These are phyloP conservation scores for Dactylellina leptospora DNA, from an alignment of 2,329 filamentous ascomycete genomes.

Conservation along the genomic window DNA sequence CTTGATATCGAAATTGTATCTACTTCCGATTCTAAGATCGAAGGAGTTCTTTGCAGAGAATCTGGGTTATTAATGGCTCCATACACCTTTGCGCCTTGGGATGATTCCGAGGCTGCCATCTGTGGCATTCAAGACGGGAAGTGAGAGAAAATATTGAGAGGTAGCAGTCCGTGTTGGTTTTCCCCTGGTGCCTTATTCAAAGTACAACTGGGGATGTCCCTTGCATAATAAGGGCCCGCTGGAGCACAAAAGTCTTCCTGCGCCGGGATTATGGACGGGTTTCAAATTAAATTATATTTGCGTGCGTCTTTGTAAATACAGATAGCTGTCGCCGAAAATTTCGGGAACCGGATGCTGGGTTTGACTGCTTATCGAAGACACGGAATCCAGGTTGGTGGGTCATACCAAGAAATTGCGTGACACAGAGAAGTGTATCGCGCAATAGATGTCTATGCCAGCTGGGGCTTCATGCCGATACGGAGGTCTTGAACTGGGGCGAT, in stretches of 20 bases:
- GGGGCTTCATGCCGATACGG: no score
- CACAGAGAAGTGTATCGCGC: constrained; percentile 37
- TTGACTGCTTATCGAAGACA: constrained; percentile 12
- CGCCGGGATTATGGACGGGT: background rate
- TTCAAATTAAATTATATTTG: constrained; percentile 8
- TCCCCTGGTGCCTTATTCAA: background rate
- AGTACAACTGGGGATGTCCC: background rate
- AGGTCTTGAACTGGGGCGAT: no score
- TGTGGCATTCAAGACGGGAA: no score
- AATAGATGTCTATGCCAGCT: no score
- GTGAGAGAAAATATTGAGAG: no score
- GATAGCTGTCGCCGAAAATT: constrained; percentile 22
- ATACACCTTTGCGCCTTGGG: constrained; percentile 1
- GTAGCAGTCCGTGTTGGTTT: no score
- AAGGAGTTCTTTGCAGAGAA: constrained; percentile 14
- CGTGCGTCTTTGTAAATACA: background rate
- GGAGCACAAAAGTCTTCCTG: background rate
- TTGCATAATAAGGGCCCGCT: background rate
- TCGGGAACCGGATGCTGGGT: constrained; percentile 23
- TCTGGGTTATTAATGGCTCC: background rate
- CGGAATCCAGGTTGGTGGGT: constrained; percentile 43
- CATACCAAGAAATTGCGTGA: constrained; percentile 40
- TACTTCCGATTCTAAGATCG: constrained; percentile 29
- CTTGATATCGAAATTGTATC: constrained; percentile 43
- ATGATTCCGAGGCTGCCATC: background rate